Base-by-base conservation (phyloP, 768 basidiomycete genomes). In the Mrakia frigida region DNA sequence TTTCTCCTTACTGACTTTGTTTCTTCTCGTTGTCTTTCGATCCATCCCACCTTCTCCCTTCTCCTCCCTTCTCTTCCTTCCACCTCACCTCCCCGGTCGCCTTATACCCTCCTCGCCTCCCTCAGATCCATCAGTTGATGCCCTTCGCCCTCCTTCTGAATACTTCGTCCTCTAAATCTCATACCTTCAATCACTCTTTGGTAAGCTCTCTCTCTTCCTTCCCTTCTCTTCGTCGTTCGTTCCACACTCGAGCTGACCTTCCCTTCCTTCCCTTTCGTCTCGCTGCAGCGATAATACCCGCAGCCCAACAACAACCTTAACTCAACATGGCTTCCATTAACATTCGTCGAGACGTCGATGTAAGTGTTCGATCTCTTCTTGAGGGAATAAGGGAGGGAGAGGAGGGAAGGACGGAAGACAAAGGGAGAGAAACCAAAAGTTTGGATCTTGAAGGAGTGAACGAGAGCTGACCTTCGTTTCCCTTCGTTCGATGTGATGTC, bases 291-390 rank as follows among this genome's bases (percentile, higher is more conserved):
- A 25, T 75, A 75, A 75, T 70, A 33, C 74, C 52, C 65, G 11
- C 4, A 16, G 6, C 25, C n/a, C 41, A 25, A 14, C 2, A 60
- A 43, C 52, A 16, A 70, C 33, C 70, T 77, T 41, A 18, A 41
- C 60, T 33, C 76, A 78, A 73, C 77, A 84, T 89, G 84, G 89
- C 89, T 84, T 87, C 90, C 83, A 93, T 95, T 75, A 95, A 95
- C 86, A 91, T 95, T 82, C 91, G 93, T 85, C 92, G 93, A 81
- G 93, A 95, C 86, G 92, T 95, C 86, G 92, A 94, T 85, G 82
- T 81, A 69, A 77, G 81, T 80, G 23, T 21, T 56, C 28, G 6
- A 21, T 28, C n/a, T 65, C 31, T 37, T 23, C 9, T 18, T 25
- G 13, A 6, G 10, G 21, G 37, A 31, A 33, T 7, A 60, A 23